Evolutionary conservation across 192 early-diverging fungal genomes (phyloP).

Genomic region (Linnemannia schmuckeri): DNA sequence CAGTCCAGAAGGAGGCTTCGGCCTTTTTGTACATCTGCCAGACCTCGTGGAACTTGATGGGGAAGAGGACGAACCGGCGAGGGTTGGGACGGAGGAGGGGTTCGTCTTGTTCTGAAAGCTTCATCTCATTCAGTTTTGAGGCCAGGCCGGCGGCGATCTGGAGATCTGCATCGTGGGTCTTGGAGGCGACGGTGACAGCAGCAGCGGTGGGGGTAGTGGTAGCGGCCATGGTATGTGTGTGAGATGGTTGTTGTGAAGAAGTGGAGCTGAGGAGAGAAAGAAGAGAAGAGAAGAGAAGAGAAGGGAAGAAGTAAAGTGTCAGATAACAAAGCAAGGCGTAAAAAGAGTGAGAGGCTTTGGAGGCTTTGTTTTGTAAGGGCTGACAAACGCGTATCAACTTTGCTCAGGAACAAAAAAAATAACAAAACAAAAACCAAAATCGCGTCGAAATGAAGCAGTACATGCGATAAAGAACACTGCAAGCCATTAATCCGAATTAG

Average conservation of each 20-base stretch:
- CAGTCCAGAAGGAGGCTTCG: conserved; percentile 97
- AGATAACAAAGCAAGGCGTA: not conserved
- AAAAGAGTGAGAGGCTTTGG: not conserved
- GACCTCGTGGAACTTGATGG: conserved; percentile 93
- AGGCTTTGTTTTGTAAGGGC: conserved; percentile 2
- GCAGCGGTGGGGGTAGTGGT: not conserved
- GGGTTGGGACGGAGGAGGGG: conserved; percentile 72
- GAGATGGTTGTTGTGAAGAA: not conserved
- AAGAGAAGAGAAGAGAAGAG: not conserved
- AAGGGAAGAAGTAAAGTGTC: not conserved
- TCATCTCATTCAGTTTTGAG: conserved; percentile 45
- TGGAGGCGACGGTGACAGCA: conserved; percentile 1
- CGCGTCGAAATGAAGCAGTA: not conserved
- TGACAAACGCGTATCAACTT: conserved; percentile 9
- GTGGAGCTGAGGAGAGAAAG: not conserved
- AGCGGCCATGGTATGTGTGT: not conserved
- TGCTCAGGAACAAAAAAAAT: not conserved
- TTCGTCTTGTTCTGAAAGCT: conserved; percentile 57
- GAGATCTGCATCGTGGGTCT: conserved; percentile 41
- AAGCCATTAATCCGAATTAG: conserved; percentile 2
- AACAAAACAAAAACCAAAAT: not conserved
- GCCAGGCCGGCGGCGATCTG: conserved; percentile 40
- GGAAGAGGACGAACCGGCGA: conserved; percentile 91
- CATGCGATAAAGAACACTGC: not conserved
- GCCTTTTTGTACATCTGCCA: conserved; percentile 99